phyloP scores from a whole-genome alignment of 768 basidiomycete genomes.

The Tricholoma sp. region DNA sequence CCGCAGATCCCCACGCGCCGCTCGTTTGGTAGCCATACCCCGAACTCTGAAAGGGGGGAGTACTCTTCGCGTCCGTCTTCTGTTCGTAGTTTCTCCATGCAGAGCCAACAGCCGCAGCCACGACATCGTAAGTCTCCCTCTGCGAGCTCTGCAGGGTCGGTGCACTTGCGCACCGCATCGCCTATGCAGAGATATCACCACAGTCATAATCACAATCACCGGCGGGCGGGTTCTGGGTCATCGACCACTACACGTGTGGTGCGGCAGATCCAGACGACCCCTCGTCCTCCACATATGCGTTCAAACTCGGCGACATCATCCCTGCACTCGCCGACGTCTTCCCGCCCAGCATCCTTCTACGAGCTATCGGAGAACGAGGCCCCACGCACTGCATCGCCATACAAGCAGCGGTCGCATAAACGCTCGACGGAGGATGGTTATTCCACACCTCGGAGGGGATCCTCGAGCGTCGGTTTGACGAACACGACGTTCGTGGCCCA shows the following conservation, averaged over 20 bases:
- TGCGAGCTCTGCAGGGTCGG: slow-evolving; percentile 69
- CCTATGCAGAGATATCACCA: slow-evolving; percentile 60
- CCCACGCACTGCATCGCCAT: slow-evolving; percentile 60
- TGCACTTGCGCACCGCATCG: slow-evolving; percentile 62
- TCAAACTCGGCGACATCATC: slow-evolving; percentile 78
- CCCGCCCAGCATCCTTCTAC: slow-evolving; percentile 73
- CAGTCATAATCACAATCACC: slow-evolving; percentile 33
- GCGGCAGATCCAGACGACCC: slow-evolving; percentile 47
- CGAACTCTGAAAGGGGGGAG: slow-evolving; percentile 81
- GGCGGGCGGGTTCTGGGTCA: slow-evolving; percentile 74
- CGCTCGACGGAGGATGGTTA: slow-evolving; percentile 40
- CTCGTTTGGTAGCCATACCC: slow-evolving; percentile 78
- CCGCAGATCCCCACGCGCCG: slow-evolving; percentile 59
- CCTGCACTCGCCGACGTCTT: slow-evolving; percentile 68
- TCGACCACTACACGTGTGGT: slow-evolving; percentile 66
- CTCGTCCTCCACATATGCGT: slow-evolving; percentile 54
- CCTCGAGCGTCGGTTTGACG: slow-evolving; percentile 34
- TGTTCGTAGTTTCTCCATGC: slow-evolving; percentile 69
- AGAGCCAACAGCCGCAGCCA: slow-evolving; percentile 22
- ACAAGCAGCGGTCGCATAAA: slow-evolving; percentile 42
- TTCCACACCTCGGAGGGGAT: slow-evolving; percentile 29
- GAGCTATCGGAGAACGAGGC: slow-evolving; percentile 68
- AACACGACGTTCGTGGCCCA: slow-evolving; percentile 75
- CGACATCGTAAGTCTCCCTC: slow-evolving; percentile 75
- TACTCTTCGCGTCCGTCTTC: slow-evolving; percentile 79